Evolutionary conservation across 2,329 filamentous ascomycete species (phyloP).

Genomic region (Cytospora schulzeri): DNA sequence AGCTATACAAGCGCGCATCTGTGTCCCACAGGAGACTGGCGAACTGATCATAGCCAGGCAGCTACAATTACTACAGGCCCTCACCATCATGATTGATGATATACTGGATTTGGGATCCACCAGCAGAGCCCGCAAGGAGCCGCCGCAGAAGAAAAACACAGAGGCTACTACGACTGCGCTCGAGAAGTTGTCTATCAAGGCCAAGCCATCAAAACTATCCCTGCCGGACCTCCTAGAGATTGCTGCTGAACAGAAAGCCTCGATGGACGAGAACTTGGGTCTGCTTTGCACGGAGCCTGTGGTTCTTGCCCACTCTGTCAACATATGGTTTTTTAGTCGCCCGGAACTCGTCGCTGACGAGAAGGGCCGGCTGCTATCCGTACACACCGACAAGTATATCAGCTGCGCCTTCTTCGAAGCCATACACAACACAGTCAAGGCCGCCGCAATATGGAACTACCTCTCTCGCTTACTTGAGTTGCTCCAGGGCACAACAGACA

Average conservation of each 20-base stretch:
- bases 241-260: slow-evolving; percentile 39
- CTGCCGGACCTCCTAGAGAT: slow-evolving; percentile 37
- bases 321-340: slow-evolving; percentile 42
- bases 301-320: slow-evolving; percentile 39
- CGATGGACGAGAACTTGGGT: slow-evolving; percentile 39
- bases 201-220: slow-evolving; percentile 34
- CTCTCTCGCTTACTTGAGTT: slow-evolving; percentile 41
- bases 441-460: slow-evolving; percentile 45
- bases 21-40: slow-evolving; percentile 36
- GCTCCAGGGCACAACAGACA: slow-evolving; percentile 34
- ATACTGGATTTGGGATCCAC: slow-evolving; percentile 44
- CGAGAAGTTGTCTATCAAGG: slow-evolving; percentile 37
- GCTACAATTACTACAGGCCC: slow-evolving; percentile 37
- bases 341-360: slow-evolving; percentile 49
- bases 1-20: slow-evolving; percentile 31
- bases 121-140: slow-evolving; percentile 32
- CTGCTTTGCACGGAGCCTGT: slow-evolving; percentile 39
- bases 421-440: slow-evolving; percentile 40
- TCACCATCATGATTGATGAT: slow-evolving; percentile 46
- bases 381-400: slow-evolving; percentile 45
- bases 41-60: slow-evolving; percentile 46
- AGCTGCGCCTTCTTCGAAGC: slow-evolving; percentile 46
- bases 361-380: slow-evolving; percentile 42
- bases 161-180: slow-evolving; percentile 36
- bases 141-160: slow-evolving; percentile 37